Conservation (phyloP, 108 stramenopile genomes). For the Seminavis robusta region DNA sequence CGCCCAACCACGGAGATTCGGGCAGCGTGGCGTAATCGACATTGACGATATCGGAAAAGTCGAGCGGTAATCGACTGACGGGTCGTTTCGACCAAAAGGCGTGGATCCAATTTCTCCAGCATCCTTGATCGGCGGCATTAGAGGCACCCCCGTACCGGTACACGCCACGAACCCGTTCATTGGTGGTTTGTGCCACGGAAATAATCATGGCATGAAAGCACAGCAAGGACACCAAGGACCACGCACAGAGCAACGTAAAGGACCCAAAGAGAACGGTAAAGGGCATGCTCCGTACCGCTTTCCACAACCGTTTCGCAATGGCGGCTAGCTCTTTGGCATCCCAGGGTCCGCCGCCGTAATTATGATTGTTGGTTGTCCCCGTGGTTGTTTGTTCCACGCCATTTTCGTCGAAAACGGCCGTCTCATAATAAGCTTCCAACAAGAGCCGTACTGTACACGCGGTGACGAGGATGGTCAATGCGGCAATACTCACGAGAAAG, state of each 20-base stretch:
- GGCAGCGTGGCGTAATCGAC: no score
- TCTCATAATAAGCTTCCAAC: slow-evolving; percentile 30
- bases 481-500: slow-evolving; percentile 61
- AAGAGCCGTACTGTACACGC: slow-evolving; percentile 42
- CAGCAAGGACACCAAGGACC: slow-evolving; percentile 66
- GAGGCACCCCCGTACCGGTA: slow-evolving; percentile 51
- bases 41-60: slow-evolving; percentile 17
- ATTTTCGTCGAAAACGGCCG: neutral
- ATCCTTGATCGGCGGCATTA: slow-evolving; percentile 68
- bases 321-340: no score
- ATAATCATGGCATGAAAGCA: slow-evolving; percentile 79
- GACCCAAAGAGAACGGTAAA: slow-evolving; percentile 52
- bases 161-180: slow-evolving; percentile 77
- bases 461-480: slow-evolving; percentile 52
- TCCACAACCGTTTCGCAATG: slow-evolving; percentile 27
- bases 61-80: slow-evolving; percentile 23
- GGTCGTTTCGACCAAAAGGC: slow-evolving; percentile 39
- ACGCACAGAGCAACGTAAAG: slow-evolving; percentile 70
- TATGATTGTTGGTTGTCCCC: neutral
- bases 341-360: slow-evolving; percentile 2
- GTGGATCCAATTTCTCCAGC: slow-evolving; percentile 62
- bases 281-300: slow-evolving; percentile 44
- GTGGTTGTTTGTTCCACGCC: slow-evolving; percentile 2
- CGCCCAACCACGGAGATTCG: no score
- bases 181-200: slow-evolving; percentile 79